phyloP scores from a whole-genome alignment of 225 moss, liverwort and hornwort species.

The Neckera pumila region DNA sequence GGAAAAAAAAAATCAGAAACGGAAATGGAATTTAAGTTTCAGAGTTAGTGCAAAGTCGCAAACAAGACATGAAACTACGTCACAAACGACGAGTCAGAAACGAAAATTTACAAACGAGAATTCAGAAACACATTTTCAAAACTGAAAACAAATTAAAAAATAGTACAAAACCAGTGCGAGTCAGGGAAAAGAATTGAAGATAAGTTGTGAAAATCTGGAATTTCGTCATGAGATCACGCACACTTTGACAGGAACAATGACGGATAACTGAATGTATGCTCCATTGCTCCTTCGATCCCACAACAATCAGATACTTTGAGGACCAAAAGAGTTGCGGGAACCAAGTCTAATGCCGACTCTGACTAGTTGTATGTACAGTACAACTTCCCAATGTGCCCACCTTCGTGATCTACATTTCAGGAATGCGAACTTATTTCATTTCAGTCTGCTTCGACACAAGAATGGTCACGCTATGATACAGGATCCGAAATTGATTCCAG shows the following conservation, averaged over 20 bases:
- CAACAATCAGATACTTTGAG: neutral
- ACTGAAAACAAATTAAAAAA: neutral
- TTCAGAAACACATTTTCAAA: neutral
- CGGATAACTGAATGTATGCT: neutral
- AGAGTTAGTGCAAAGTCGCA: too few relatives aligned
- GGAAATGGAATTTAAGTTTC: neutral
- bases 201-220: neutral
- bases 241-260: neutral
- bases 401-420: constrained; percentile 5
- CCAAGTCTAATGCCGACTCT: neutral
- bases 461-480: constrained; percentile 3
- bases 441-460: neutral
- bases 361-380: neutral
- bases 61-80: neutral
- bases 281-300: neutral
- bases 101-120: neutral
- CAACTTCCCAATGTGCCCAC: neutral
- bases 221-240: neutral
- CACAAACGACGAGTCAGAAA: neutral
- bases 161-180: neutral
- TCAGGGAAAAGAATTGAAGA: neutral
- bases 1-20: too few relatives aligned
- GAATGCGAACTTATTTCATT: neutral
- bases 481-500: neutral
- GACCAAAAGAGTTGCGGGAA: neutral